Evolutionary conservation across 805 yeast genomes (phyloP), one percentile per base, ranked within the genome.

Genomic region (Sugiyamaella chiloensis): DNA sequence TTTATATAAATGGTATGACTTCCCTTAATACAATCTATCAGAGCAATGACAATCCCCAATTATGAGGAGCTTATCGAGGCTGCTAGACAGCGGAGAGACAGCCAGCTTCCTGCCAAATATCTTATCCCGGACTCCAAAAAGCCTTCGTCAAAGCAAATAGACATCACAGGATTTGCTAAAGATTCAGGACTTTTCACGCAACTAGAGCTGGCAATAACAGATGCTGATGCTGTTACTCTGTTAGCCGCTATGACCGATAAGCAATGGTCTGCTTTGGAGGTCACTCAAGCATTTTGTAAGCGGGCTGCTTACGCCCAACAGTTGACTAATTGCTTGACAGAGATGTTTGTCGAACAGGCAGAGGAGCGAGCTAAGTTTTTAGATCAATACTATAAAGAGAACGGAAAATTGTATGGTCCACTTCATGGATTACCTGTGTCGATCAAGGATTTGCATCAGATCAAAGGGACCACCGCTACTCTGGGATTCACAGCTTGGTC

Each of bases 361-460:
- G 66, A 81, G 47, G 68, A 68, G 45, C 69, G 73, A 49, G 87
- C 87, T 9, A 63, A 73, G 54, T 68, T 60, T 40, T 67, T 80
- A 48, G 89, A 83, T 58, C 74, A 70, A 21, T 71, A 73, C 59
- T 76, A 55, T 48, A 62, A 60, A 42, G 53, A 68, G 36, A 63
- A 72, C 40, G 83, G 81, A 12, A 70, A 74, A 52, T 62, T 73
- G 1, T 58, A 76, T 29, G 87, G 87, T 24, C 82, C 85, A 1
- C 70, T 82, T 40, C 87, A 82, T 55, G 88, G 88, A 1, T 64
- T 82, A 24, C 88, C 87, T 2, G 66, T 81, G 26, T 79, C 85
- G 0, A 67, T 81, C 46, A 81, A 81, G 57, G 81, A 76, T 51
- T 69, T 71, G 42, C 63, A 74, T 46, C 69, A 73, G 48, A 56